Evolutionary conservation across 768 basidiomycete species (phyloP).

Genomic region (Suillus clintonianus): DNA sequence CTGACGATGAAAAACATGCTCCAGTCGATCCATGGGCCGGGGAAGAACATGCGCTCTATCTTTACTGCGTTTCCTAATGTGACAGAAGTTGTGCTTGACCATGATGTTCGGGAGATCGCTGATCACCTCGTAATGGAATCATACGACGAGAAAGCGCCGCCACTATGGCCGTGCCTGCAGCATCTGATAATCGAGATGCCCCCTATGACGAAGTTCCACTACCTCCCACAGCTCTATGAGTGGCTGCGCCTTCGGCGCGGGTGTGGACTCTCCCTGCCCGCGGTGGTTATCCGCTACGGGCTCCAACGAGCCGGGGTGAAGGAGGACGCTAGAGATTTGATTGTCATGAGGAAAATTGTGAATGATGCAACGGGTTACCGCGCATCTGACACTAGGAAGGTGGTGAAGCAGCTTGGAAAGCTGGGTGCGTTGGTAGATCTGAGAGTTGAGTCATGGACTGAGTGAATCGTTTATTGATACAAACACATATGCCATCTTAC

Average conservation of each 20-base stretch:
- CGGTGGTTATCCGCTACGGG: not conserved
- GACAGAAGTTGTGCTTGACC: not conserved
- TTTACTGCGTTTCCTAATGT: not conserved
- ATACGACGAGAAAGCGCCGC: not conserved
- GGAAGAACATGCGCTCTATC: not conserved
- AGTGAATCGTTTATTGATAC: not conserved
- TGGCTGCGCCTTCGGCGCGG: not conserved
- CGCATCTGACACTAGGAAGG: not conserved
- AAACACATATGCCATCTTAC: not conserved
- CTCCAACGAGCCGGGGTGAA: not conserved
- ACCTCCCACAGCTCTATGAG: not conserved
- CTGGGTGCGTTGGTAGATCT: not conserved
- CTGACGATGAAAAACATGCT: constrained; percentile 1
- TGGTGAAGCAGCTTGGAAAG: not conserved
- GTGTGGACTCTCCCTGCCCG: not conserved
- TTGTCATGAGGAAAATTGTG: not conserved
- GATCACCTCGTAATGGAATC: not conserved
- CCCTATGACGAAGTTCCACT: not conserved
- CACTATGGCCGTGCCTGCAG: not conserved
- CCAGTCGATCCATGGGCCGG: not conserved
- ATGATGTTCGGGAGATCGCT: not conserved
- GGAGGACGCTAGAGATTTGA: not conserved
- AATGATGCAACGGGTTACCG: not conserved
- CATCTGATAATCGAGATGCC: not conserved
- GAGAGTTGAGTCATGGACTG: not conserved